phyloP scores from a whole-genome alignment of 169 alveolate species.

The Toxoplasma gondii region DNA sequence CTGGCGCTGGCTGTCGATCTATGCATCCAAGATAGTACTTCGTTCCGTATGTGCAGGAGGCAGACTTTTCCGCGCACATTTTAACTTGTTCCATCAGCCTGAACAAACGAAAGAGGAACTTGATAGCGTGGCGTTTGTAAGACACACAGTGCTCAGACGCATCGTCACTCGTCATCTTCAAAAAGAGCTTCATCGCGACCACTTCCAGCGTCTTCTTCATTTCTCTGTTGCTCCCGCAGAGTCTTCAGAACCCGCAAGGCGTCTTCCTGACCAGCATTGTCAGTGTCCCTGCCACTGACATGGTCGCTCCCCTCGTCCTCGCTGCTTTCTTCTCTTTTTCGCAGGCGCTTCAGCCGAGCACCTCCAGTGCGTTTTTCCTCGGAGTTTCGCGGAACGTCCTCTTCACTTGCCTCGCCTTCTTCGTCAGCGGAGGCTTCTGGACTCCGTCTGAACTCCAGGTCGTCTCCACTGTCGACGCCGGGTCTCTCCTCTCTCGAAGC shows the following conservation, averaged over 20 bases:
- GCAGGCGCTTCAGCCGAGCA: conserved; percentile 13
- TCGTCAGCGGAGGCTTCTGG: neutral
- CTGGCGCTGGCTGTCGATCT: no score
- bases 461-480: neutral
- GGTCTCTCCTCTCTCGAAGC: neutral
- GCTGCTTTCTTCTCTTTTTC: conserved; percentile 10
- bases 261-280: neutral
- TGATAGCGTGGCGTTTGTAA: no score
- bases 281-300: neutral
- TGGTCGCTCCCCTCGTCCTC: conserved; percentile 21
- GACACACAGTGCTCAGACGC: no score
- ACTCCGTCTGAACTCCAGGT: neutral
- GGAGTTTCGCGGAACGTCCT: neutral
- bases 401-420: neutral
- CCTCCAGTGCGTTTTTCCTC: neutral
- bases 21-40: no score
- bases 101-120: no score
- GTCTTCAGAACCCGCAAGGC: neutral
- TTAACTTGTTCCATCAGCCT: no score
- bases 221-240: conserved; percentile 3
- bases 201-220: conserved; percentile 4
- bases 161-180: conserved; percentile 14
- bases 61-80: no score
- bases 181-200: neutral
- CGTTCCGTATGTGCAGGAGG: no score